Percentiles rank a stretch among this genome's conserved stretches.
phyloP scores from a whole-genome alignment of 352 stramenopile genomes.

The Nothophytophthora sp. region DNA sequence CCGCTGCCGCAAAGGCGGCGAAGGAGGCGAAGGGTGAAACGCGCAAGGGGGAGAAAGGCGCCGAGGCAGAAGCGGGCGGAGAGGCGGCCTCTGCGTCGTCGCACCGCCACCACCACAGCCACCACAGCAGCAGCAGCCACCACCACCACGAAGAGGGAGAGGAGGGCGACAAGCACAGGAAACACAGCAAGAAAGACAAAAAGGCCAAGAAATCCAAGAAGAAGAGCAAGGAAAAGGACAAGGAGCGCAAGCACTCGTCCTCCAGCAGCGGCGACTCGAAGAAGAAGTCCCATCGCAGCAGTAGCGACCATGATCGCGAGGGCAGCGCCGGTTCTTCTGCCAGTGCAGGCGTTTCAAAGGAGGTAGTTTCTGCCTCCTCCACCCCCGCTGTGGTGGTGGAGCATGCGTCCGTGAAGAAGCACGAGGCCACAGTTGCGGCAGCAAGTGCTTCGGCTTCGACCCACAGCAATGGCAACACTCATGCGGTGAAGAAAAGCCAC shows the following conservation, averaged over 20 bases:
- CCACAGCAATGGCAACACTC: conserved; percentile 20
- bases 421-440: not conserved
- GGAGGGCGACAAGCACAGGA: conserved; percentile 49
- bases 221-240: conserved; percentile 62
- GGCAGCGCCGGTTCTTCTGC: conserved; percentile 1
- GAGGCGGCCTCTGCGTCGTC: conserved; percentile 11
- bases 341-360: conserved; percentile 1
- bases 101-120: conserved; percentile 10
- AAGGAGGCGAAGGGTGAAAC: conserved; percentile 34
- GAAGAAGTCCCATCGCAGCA: conserved; percentile 44
- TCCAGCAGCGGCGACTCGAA: conserved; percentile 36
- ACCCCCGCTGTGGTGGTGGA: conserved; percentile 1
- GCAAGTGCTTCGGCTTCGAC: conserved; percentile 1
- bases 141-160: conserved; percentile 18
- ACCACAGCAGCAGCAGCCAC: conserved; percentile 33
- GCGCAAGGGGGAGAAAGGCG: conserved; percentile 8
- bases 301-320: conserved; percentile 21
- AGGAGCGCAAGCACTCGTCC: conserved; percentile 34
- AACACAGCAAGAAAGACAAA: conserved; percentile 70
- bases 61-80: conserved; percentile 2
- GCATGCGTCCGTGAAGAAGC: not conserved
- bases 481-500: conserved; percentile 25
- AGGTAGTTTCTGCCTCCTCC: no score
- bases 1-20: conserved; percentile 19
- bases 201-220: conserved; percentile 79